Evolutionary conservation across 2,329 filamentous ascomycete species (phyloP).

Genomic region (Hymenotorrendiella dingleyae): DNA sequence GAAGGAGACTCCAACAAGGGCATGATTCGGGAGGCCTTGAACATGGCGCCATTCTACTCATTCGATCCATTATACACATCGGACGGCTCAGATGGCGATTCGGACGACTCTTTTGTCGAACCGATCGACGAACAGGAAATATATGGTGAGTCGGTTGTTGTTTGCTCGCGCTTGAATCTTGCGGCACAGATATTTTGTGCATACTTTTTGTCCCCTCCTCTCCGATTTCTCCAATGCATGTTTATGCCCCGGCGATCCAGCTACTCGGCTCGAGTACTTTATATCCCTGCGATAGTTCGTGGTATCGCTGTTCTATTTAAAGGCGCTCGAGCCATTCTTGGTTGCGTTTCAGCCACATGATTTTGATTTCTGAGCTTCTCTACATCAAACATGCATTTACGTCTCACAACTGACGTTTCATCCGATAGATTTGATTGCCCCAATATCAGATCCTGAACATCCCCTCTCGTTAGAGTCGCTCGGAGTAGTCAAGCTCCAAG

Average conservation of each 20-base stretch:
- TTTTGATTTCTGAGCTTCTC: not conserved
- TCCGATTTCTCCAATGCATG: not conserved
- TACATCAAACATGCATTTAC: not conserved
- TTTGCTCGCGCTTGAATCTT: too few relatives aligned
- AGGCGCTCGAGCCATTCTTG: not conserved
- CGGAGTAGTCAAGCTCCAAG: conserved; percentile 90
- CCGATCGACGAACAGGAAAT: conserved; percentile 97
- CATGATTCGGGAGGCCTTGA: conserved; percentile 25
- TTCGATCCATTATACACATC: conserved; percentile 32
- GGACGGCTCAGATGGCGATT: conserved; percentile 29
- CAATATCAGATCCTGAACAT: conserved; percentile 94
- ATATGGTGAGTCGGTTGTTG: conserved; percentile 71
- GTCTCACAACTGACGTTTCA: conserved; percentile 32
- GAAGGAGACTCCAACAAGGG: conserved; percentile 34
- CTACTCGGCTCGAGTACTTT: not conserved
- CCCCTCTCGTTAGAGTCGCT: conserved; percentile 89
- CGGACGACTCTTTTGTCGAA: conserved; percentile 60
- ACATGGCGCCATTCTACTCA: conserved; percentile 25
- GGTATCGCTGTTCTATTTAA: not conserved
- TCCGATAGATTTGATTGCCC: conserved; percentile 75
- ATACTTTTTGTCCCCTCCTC: too few relatives aligned
- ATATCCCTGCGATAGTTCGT: too few relatives aligned
- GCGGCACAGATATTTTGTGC: too few relatives aligned
- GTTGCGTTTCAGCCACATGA: conserved; percentile 3
- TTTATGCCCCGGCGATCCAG: not conserved